Percentiles rank a stretch among this genome's conserved stretches.
These are phyloP conservation scores for Actinidia chinensis DNA, from an alignment of 179 eudicot genomes.

Conservation along the genomic window DNA sequence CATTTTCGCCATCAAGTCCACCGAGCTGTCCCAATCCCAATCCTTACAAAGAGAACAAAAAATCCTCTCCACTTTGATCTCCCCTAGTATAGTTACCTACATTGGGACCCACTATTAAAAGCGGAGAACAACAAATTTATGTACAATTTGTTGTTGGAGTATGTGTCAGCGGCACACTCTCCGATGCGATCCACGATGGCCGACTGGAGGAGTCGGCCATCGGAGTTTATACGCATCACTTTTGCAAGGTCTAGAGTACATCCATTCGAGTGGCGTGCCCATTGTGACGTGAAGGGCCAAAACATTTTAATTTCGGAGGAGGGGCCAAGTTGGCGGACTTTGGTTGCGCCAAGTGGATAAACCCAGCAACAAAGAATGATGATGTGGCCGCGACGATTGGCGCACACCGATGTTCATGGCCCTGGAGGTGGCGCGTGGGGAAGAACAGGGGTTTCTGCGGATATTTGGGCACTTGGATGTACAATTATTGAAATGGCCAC, in stretches of 20 bases:
- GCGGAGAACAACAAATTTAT: slow-evolving; percentile 36
- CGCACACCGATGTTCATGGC: slow-evolving; percentile 77
- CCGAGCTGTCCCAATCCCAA: slow-evolving; percentile 31
- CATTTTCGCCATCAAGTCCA: slow-evolving; percentile 48
- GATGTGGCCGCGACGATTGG: slow-evolving; percentile 17
- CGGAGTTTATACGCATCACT: slow-evolving; percentile 35
- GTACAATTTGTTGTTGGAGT: slow-evolving; percentile 60
- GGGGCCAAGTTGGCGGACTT: slow-evolving; percentile 68
- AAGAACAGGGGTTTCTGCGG: slow-evolving; percentile 48
- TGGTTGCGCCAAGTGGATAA: slow-evolving; percentile 68
- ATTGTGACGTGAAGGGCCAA: slow-evolving; percentile 73
- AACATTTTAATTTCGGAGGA: slow-evolving; percentile 44
- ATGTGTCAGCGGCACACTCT: slow-evolving; percentile 48
- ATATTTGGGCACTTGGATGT: slow-evolving; percentile 71
- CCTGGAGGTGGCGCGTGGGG: slow-evolving; percentile 67
- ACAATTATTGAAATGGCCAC: slow-evolving; percentile 64
- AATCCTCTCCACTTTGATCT: slow-evolving; percentile 41
- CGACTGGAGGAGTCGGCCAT: slow-evolving; percentile 39
- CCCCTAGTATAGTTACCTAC: slow-evolving; percentile 51
- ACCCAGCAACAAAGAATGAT: slow-evolving; percentile 10
- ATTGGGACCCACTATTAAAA: slow-evolving; percentile 53
- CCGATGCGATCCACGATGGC: slow-evolving; percentile 39
- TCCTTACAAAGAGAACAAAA: slow-evolving; percentile 45
- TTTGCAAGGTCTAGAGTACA: slow-evolving; percentile 52
- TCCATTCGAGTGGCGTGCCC: slow-evolving; percentile 67